A percentile compares a stretch with the other conserved stretches of the same genome.
These are phyloP conservation scores for Sporothrix protearum DNA, from an alignment of 2,329 filamentous ascomycete genomes.

Conservation along the genomic window DNA sequence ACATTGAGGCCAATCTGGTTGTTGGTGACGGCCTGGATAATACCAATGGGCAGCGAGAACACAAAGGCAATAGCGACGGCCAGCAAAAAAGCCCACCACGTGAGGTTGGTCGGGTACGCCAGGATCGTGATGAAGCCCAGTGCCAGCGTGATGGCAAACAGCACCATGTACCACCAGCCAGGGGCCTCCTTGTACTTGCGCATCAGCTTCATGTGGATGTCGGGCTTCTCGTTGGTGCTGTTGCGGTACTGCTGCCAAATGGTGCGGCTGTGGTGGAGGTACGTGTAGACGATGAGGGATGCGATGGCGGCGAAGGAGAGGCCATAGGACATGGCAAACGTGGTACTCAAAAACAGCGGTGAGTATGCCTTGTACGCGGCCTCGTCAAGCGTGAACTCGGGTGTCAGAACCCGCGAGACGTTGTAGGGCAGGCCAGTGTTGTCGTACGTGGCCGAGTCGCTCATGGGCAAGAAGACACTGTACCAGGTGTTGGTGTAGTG, in stretches of 20 bases:
- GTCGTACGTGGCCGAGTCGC: conserved; percentile 66
- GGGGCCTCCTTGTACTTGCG: conserved; percentile 60
- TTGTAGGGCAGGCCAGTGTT: conserved; percentile 65
- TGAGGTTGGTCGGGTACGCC: conserved; percentile 62
- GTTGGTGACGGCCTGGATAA: conserved; percentile 58
- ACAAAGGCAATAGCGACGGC: conserved; percentile 60
- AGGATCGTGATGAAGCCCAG: conserved; percentile 55
- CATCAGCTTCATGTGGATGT: conserved; percentile 64
- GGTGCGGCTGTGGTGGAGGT: conserved; percentile 62
- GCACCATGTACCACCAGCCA: conserved; percentile 59
- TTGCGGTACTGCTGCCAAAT: conserved; percentile 62
- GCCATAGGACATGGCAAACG: conserved; percentile 67
- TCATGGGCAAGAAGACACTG: conserved; percentile 62
- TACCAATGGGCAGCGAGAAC: conserved; percentile 65
- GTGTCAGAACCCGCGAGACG: conserved; percentile 58
- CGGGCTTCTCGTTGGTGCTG: conserved; percentile 57
- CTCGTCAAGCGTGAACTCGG: conserved; percentile 60
- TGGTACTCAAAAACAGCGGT: conserved; percentile 66
- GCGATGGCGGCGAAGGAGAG: conserved; percentile 69
- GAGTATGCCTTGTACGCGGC: conserved; percentile 64
- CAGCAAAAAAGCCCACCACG: conserved; percentile 70
- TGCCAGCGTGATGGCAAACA: conserved; percentile 53
- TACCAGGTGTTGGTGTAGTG: conserved; percentile 68
- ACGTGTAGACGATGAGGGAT: conserved; percentile 64
- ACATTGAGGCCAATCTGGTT: conserved; percentile 66